A percentile compares a stretch with the other conserved stretches of the same genome.
Conservation (phyloP, 73 alveolate genomes). For the Diophrys appendiculata region DNA sequence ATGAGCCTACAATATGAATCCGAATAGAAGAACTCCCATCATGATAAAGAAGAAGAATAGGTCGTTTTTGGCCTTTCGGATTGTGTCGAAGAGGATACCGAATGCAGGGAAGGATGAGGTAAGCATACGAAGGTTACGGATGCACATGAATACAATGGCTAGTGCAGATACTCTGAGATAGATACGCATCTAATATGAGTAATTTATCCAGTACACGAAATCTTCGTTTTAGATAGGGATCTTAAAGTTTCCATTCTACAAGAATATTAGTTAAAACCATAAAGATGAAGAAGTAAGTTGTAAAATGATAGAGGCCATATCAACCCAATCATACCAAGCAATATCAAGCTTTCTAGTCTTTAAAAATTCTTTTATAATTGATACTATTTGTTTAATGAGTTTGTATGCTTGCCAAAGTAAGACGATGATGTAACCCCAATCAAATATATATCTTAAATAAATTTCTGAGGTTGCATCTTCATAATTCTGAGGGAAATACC, state of each 20-base stretch:
- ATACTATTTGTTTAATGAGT: background rate
- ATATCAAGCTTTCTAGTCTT: slow-evolving; percentile 26
- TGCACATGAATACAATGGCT: slow-evolving; percentile 44
- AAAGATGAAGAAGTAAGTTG: slow-evolving; percentile 3
- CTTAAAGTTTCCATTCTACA: slow-evolving; percentile 10
- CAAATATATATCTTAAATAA: background rate
- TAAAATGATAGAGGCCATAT: slow-evolving; percentile 23
- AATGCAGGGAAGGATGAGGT: slow-evolving; percentile 73
- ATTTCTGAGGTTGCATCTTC: slow-evolving; percentile 12
- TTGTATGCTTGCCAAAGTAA: slow-evolving; percentile 7
- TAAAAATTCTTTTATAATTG: slow-evolving; percentile 26
- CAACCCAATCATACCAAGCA: slow-evolving; percentile 37
- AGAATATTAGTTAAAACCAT: slow-evolving; percentile 24
- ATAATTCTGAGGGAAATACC: slow-evolving; percentile 31
- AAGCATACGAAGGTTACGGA: slow-evolving; percentile 52
- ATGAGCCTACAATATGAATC: background rate
- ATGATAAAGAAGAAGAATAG: slow-evolving; percentile 9
- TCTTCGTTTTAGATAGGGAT: slow-evolving; percentile 46
- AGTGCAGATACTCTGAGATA: slow-evolving; percentile 36
- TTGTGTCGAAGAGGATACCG: slow-evolving; percentile 76
- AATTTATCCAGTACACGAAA: slow-evolving; percentile 17
- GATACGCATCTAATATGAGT: slow-evolving; percentile 11
- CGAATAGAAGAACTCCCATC: slow-evolving; percentile 11
- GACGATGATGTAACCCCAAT: slow-evolving; percentile 15
- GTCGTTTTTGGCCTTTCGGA: slow-evolving; percentile 56